Conservation (phyloP, 2,329 filamentous ascomycete genomes). For the Aspergillus phoenicis region DNA sequence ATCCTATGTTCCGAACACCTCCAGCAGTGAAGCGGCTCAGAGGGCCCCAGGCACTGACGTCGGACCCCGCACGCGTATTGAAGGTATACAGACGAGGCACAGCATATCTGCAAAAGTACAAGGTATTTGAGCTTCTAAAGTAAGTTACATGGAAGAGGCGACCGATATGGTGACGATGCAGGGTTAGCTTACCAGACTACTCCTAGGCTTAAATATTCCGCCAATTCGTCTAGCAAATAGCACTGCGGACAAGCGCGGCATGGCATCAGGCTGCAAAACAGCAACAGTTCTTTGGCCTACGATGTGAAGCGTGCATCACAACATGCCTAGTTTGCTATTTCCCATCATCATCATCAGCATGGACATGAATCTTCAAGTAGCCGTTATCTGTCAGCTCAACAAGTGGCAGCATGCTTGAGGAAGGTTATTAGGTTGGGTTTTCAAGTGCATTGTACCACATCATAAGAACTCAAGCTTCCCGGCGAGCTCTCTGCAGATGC, state of each 20-base stretch:
- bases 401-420: too few relatives aligned
- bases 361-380: too few relatives aligned
- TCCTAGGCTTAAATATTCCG: conserved; percentile 9
- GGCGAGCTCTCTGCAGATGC: too few relatives aligned
- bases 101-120: conserved; percentile 68
- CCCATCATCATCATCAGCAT: too few relatives aligned
- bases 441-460: too few relatives aligned
- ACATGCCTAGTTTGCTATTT: too few relatives aligned
- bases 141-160: conserved; percentile 36
- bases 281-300: too few relatives aligned
- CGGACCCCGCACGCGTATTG: conserved; percentile 59
- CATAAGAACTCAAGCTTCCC: too few relatives aligned
- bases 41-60: conserved; percentile 45
- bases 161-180: not conserved
- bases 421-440: too few relatives aligned
- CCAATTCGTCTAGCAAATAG: not conserved
- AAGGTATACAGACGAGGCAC: conserved; percentile 73
- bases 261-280: too few relatives aligned
- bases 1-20: conserved; percentile 78
- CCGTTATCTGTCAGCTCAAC: too few relatives aligned
- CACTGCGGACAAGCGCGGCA: not conserved
- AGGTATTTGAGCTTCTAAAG: conserved; percentile 79
- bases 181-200: conserved; percentile 10
- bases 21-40: conserved; percentile 63
- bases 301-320: too few relatives aligned